phyloP scores from a whole-genome alignment of 164 flowering plant species.

The Nymphaea colorata region DNA sequence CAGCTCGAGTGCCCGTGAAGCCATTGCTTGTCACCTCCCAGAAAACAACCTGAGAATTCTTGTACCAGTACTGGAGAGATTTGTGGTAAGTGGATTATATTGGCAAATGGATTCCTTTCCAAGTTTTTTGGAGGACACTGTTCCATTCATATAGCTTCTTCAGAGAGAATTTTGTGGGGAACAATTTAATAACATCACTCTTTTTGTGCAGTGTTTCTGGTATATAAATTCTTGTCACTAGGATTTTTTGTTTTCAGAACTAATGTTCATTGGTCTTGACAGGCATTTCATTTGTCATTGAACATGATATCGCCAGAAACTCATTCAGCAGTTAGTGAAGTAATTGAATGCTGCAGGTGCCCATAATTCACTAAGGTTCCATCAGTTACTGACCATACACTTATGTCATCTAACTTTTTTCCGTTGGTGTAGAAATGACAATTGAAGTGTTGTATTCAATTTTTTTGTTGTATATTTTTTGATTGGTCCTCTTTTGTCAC shows the following conservation, averaged over 20 bases:
- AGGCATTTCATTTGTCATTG: constrained; percentile 83
- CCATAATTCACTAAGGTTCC: constrained; percentile 9
- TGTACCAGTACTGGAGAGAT: constrained; percentile 92
- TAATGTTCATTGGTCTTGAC: constrained; percentile 9
- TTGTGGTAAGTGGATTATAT: constrained; percentile 53
- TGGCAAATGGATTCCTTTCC: background rate
- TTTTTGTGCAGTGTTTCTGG: too few relatives aligned
- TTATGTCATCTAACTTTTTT: background rate
- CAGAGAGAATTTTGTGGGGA: too few relatives aligned
- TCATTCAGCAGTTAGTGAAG: constrained; percentile 67
- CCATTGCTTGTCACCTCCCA: constrained; percentile 67
- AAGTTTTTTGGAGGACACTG: background rate
- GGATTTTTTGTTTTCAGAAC: background rate
- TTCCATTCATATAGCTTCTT: too few relatives aligned
- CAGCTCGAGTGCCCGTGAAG: constrained; percentile 57
- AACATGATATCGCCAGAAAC: constrained; percentile 94
- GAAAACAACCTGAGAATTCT: constrained; percentile 51
- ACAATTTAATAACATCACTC: too few relatives aligned
- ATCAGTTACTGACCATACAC: background rate
- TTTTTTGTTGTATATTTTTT: background rate
- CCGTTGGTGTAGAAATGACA: background rate
- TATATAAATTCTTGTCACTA: too few relatives aligned
- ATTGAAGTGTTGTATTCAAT: background rate
- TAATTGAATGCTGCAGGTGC: constrained; percentile 76
- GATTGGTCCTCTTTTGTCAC: background rate